Evolutionary conservation across 129 eudicot genomes (phyloP).

Genomic region (Arctium lappa): DNA sequence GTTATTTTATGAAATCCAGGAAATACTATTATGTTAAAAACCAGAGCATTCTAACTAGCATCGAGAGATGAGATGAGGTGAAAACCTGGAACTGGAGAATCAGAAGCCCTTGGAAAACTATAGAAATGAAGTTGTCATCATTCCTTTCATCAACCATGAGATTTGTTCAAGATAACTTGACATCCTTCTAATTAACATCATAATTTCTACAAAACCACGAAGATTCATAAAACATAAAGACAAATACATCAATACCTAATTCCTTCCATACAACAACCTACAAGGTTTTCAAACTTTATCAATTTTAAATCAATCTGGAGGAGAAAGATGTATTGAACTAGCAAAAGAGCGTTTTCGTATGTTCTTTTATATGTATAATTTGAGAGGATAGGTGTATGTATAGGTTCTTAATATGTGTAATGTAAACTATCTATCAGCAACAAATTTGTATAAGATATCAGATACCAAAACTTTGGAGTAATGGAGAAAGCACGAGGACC

Average conservation of each 20-base stretch:
- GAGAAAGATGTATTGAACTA: neutral
- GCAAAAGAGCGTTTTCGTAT: neutral
- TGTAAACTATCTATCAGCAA: neutral
- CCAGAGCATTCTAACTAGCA: neutral
- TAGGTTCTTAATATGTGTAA: neutral
- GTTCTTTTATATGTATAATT: neutral
- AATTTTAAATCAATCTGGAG: neutral
- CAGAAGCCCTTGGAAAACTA: neutral
- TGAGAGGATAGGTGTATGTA: neutral
- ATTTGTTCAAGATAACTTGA: neutral
- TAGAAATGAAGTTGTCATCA: neutral
- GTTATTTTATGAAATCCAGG: neutral
- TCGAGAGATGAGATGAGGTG: neutral
- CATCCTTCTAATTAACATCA: neutral
- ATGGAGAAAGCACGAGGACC: neutral
- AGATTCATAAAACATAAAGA: neutral
- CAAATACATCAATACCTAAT: neutral
- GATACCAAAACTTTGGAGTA: neutral
- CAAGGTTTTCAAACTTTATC: neutral
- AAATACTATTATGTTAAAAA: neutral
- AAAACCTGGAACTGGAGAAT: neutral
- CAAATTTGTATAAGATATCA: neutral
- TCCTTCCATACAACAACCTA: neutral
- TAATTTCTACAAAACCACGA: neutral
- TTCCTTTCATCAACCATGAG: conserved; percentile 2